phyloP scores from a whole-genome alignment of 208 protist species.

The Zelonia costaricensis region DNA sequence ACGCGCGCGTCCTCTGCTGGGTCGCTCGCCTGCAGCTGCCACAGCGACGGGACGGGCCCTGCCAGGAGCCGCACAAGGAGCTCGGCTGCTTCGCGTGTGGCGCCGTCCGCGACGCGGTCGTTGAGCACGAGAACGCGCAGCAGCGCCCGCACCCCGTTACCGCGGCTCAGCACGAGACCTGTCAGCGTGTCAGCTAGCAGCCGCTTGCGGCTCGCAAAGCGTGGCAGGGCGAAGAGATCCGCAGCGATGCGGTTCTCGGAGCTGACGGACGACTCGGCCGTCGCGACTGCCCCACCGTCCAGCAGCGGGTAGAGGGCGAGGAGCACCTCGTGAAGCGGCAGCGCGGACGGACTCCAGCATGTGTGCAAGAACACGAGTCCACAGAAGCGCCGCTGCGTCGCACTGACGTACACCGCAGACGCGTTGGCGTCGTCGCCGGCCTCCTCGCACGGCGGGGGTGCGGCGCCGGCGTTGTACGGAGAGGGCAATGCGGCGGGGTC shows the following conservation, averaged over 20 bases:
- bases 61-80: slow-evolving; percentile 54
- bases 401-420: slow-evolving; percentile 64
- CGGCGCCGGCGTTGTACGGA: not conserved
- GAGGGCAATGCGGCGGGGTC: slow-evolving; percentile 7
- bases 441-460: slow-evolving; percentile 4
- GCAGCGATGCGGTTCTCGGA: slow-evolving; percentile 48
- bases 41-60: not conserved
- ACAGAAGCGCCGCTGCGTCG: slow-evolving; percentile 44
- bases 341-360: slow-evolving; percentile 36
- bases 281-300: slow-evolving; percentile 11
- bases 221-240: slow-evolving; percentile 37
- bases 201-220: slow-evolving; percentile 32
- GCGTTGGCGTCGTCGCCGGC: slow-evolving; percentile 17
- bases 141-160: slow-evolving; percentile 46
- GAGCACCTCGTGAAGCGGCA: slow-evolving; percentile 40
- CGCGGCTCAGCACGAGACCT: slow-evolving; percentile 45
- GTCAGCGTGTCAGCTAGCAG: slow-evolving; percentile 50
- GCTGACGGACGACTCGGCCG: not conserved
- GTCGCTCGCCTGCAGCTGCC: no score
- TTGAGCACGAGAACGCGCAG: slow-evolving; percentile 64
- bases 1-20: not conserved
- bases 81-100: slow-evolving; percentile 51
- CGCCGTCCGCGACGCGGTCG: slow-evolving; percentile 45
- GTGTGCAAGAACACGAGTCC: slow-evolving; percentile 54
- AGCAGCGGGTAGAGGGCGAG: slow-evolving; percentile 77